Conservation (phyloP, 208 protist species). For the Trypanosoma vivax region DNA sequence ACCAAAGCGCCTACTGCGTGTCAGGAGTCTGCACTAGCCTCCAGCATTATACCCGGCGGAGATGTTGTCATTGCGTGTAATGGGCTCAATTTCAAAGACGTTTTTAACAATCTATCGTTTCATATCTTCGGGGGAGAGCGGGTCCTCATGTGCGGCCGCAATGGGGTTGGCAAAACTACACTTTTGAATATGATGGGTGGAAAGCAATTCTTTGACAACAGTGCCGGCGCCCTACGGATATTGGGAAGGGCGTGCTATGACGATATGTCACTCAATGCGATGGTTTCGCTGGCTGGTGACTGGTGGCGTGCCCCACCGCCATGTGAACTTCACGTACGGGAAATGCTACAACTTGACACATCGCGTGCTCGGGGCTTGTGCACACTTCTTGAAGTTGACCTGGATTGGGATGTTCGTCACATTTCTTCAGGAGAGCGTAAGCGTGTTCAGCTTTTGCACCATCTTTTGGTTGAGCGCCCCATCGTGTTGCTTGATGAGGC, state of each 20-base stretch:
- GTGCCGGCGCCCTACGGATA: slow-evolving; percentile 40
- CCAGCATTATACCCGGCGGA: neutral
- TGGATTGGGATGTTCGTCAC: slow-evolving; percentile 80
- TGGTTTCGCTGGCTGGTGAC: slow-evolving; percentile 59
- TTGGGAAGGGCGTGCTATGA: slow-evolving; percentile 63
- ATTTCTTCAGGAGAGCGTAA: slow-evolving; percentile 82
- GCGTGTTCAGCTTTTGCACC: slow-evolving; percentile 83
- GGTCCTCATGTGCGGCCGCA: slow-evolving; percentile 89
- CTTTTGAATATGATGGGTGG: slow-evolving; percentile 90
- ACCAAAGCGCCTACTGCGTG: no score
- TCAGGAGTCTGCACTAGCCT: no score
- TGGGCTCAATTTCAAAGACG: slow-evolving; percentile 49
- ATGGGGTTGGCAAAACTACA: slow-evolving; percentile 92
- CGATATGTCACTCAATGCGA: slow-evolving; percentile 56
- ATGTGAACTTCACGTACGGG: slow-evolving; percentile 62
- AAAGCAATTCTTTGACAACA: slow-evolving; percentile 73
- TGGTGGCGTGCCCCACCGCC: slow-evolving; percentile 69
- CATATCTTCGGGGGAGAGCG: slow-evolving; percentile 50
- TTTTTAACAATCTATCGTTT: slow-evolving; percentile 56
- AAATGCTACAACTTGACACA: slow-evolving; percentile 52
- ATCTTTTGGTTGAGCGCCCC: slow-evolving; percentile 45
- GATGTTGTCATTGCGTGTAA: slow-evolving; percentile 45
- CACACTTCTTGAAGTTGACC: slow-evolving; percentile 58
- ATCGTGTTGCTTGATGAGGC: slow-evolving; percentile 89
- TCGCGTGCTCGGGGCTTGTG: slow-evolving; percentile 39